These are phyloP conservation scores for Glycine latifolia DNA, from an alignment of 306 rosid species.

Conservation along the genomic window DNA sequence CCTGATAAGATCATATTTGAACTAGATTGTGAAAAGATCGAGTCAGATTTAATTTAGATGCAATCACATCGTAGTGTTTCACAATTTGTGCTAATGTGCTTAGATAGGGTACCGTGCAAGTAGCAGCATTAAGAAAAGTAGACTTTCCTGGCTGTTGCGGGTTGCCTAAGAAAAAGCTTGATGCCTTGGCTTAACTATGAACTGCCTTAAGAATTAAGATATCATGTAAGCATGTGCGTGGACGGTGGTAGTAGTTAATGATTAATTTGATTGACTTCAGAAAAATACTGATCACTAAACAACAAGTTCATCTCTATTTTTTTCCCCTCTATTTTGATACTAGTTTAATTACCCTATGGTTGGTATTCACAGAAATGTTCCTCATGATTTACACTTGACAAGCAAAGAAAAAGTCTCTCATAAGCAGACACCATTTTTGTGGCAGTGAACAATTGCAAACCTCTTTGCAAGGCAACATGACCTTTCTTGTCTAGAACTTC, in stretches of 20 bases:
- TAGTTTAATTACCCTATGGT: slow-evolving; percentile 26
- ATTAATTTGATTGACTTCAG: slow-evolving; percentile 6
- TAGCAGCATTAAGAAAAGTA: slow-evolving; percentile 12
- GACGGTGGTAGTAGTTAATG: slow-evolving; percentile 3
- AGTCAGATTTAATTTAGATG: slow-evolving; percentile 20
- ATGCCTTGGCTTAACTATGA: not conserved
- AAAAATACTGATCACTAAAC: not conserved
- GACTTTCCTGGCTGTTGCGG: not conserved
- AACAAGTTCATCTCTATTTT: not conserved
- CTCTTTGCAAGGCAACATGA: slow-evolving; percentile 63
- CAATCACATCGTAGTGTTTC: not conserved
- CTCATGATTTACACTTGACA: slow-evolving; percentile 51
- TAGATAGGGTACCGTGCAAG: slow-evolving; percentile 15
- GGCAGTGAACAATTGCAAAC: slow-evolving; percentile 73
- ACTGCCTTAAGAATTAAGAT: slow-evolving; percentile 13
- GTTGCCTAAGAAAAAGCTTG: not conserved
- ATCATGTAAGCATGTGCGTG: slow-evolving; percentile 17
- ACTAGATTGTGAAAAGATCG: not conserved
- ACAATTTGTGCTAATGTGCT: not conserved
- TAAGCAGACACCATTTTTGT: slow-evolving; percentile 74
- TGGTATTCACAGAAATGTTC: slow-evolving; percentile 55
- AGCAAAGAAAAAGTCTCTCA: slow-evolving; percentile 81
- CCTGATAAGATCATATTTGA: not conserved
- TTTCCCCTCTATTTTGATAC: not conserved
- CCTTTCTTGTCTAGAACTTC: slow-evolving; percentile 65